These are phyloP conservation scores for Talaromyces sp. DNA, from an alignment of 2,329 filamentous ascomycete genomes.

Conservation along the genomic window DNA sequence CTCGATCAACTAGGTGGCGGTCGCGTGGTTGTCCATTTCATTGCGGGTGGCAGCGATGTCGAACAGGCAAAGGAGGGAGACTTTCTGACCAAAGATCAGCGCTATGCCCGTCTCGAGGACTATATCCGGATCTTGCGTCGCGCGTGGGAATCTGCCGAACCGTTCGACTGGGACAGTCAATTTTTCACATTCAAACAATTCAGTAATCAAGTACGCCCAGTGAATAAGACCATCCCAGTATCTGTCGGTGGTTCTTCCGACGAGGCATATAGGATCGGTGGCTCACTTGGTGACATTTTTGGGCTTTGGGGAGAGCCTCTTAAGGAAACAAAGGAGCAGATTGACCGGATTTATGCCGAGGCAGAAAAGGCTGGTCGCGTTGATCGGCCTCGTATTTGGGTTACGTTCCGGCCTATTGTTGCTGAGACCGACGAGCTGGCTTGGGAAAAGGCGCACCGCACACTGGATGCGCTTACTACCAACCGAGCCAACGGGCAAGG, in stretches of 20 bases:
- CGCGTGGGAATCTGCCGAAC: conserved; percentile 55
- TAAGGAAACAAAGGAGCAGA: conserved; percentile 62
- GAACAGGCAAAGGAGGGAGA: conserved; percentile 62
- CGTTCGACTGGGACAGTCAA: conserved; percentile 61
- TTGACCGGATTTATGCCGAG: conserved; percentile 58
- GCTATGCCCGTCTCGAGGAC: conserved; percentile 58
- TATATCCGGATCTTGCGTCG: conserved; percentile 60
- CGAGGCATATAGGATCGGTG: conserved; percentile 59
- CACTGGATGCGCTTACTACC: conserved; percentile 50
- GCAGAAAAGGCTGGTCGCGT: conserved; percentile 55
- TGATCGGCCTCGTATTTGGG: conserved; percentile 60
- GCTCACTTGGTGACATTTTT: conserved; percentile 59
- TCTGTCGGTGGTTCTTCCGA: conserved; percentile 59
- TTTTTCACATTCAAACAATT: conserved; percentile 61
- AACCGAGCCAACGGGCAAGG: conserved; percentile 40
- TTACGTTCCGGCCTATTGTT: conserved; percentile 60
- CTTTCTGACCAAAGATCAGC: conserved; percentile 56
- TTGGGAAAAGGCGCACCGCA: conserved; percentile 59
- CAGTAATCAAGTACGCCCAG: conserved; percentile 53
- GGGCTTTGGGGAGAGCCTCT: conserved; percentile 63
- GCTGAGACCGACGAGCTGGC: conserved; percentile 62
- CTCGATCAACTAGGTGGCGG: conserved; percentile 59
- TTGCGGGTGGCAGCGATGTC: conserved; percentile 59
- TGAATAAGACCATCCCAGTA: conserved; percentile 54
- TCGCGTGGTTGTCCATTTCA: conserved; percentile 61